These are phyloP conservation scores for Tripidium arundinaceum DNA, from an alignment of 202 grass and related monocot genomes.

Conservation along the genomic window DNA sequence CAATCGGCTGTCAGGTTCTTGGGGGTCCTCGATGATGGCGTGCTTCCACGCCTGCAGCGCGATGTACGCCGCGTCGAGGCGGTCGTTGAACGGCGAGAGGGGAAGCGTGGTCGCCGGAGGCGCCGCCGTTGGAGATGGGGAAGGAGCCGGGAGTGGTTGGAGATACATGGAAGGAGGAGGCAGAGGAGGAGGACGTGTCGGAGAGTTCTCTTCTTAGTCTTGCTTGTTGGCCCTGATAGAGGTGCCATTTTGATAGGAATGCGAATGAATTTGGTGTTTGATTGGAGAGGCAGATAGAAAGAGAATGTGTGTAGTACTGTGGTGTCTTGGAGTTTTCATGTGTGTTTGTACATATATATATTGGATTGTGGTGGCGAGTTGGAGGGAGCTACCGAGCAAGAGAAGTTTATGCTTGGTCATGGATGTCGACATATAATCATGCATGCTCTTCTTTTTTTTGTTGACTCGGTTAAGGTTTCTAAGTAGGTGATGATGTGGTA, in stretches of 20 bases:
- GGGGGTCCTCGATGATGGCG: constrained; percentile 68
- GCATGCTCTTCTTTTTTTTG: background rate
- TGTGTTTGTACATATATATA: constrained; percentile 38
- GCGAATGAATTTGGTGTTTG: constrained; percentile 5
- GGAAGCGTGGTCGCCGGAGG: constrained; percentile 17
- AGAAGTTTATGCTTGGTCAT: constrained; percentile 17
- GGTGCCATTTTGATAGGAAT: constrained; percentile 32
- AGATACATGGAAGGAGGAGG: constrained; percentile 39
- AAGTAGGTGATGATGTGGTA: background rate
- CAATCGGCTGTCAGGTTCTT: constrained; percentile 69
- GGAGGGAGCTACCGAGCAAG: constrained; percentile 15
- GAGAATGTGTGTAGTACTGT: constrained; percentile 9
- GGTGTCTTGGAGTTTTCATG: constrained; percentile 5
- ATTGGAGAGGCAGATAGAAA: background rate
- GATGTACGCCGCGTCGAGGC: constrained; percentile 65
- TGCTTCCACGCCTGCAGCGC: constrained; percentile 88
- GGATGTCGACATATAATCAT: constrained; percentile 30
- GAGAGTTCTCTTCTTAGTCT: constrained; percentile 1
- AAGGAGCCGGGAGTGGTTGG: constrained; percentile 46
- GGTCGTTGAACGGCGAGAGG: constrained; percentile 71
- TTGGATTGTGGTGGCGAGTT: background rate
- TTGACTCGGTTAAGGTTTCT: constrained; percentile 8
- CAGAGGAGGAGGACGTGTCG: constrained; percentile 16
- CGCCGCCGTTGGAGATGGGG: constrained; percentile 25
- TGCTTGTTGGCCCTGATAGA: background rate